These are phyloP conservation scores for Yamadazyma membranifaciens DNA, from an alignment of 1,139 yeast species.

Conservation along the genomic window DNA sequence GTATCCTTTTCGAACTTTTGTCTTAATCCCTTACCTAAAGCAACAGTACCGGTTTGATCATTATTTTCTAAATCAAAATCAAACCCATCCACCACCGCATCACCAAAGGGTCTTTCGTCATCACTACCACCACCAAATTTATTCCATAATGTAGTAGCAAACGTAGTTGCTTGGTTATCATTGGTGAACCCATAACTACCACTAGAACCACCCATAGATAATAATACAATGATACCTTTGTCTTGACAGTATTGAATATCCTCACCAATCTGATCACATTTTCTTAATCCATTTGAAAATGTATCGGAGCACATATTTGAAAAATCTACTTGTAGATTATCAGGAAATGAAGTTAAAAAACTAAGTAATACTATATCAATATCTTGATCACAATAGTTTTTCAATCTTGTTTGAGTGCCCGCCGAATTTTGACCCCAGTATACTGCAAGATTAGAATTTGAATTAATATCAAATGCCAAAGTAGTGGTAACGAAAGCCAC, in stretches of 20 bases:
- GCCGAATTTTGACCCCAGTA: conserved; percentile 84
- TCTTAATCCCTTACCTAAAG: conserved; percentile 63
- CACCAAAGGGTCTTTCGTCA: conserved; percentile 71
- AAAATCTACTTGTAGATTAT: conserved; percentile 52
- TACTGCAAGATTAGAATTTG: conserved; percentile 64
- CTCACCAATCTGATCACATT: conserved; percentile 63
- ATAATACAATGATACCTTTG: conserved; percentile 70
- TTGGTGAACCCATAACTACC: conserved; percentile 73
- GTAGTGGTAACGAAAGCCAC: conserved; percentile 7
- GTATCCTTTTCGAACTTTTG: conserved; percentile 49
- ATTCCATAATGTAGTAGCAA: conserved; percentile 81
- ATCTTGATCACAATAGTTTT: conserved; percentile 66
- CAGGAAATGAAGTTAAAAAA: conserved; percentile 66
- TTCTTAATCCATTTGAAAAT: conserved; percentile 53
- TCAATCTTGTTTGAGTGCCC: conserved; percentile 65
- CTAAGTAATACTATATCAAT: conserved; percentile 75
- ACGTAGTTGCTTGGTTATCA: conserved; percentile 61
- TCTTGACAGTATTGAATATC: conserved; percentile 84
- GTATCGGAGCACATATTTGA: conserved; percentile 62
- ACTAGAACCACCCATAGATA: conserved; percentile 86
- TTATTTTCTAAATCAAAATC: conserved; percentile 48
- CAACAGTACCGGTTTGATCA: conserved; percentile 54
- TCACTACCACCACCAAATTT: conserved; percentile 76
- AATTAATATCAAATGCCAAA: conserved; percentile 40
- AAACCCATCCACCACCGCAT: conserved; percentile 45